phyloP scores from a whole-genome alignment of 2,329 filamentous ascomycete species.

The Coniochaeta sp. region DNA sequence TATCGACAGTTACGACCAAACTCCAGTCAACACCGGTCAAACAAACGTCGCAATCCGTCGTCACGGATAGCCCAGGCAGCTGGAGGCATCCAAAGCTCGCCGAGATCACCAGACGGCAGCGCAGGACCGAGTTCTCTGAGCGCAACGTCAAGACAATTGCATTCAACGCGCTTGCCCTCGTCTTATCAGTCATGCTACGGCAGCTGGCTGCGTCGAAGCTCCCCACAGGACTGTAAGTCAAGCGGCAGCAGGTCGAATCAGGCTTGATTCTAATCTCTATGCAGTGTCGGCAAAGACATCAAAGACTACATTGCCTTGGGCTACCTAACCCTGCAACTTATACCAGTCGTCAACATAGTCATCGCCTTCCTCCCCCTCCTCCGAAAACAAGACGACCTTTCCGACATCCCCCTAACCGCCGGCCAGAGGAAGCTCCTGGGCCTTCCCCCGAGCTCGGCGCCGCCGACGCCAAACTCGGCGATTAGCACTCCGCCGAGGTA shows the following conservation, averaged over 20 bases:
- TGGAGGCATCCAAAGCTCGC: slow-evolving; percentile 87
- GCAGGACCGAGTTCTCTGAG: slow-evolving; percentile 71
- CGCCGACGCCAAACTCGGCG: slow-evolving; percentile 60
- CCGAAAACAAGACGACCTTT: slow-evolving; percentile 65
- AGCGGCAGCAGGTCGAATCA: slow-evolving; percentile 4
- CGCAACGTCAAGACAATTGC: slow-evolving; percentile 65
- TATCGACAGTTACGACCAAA: background rate
- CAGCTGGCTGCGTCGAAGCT: slow-evolving; percentile 6
- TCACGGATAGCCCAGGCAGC: slow-evolving; percentile 59
- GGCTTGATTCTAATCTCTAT: slow-evolving; percentile 9
- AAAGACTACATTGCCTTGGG: slow-evolving; percentile 33
- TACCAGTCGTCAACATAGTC: slow-evolving; percentile 65
- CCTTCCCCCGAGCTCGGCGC: slow-evolving; percentile 57
- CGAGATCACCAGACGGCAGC: slow-evolving; percentile 78
- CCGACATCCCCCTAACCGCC: slow-evolving; percentile 88
- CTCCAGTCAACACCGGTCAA: slow-evolving; percentile 26
- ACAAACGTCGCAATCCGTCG: slow-evolving; percentile 15
- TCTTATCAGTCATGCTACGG: slow-evolving; percentile 24
- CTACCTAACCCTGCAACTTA: slow-evolving; percentile 41
- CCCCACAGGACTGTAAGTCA: slow-evolving; percentile 30
- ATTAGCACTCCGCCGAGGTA: slow-evolving; percentile 87
- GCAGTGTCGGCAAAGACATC: slow-evolving; percentile 24
- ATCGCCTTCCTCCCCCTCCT: slow-evolving; percentile 67
- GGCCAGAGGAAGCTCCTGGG: slow-evolving; percentile 80
- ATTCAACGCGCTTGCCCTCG: slow-evolving; percentile 54